phyloP scores from a whole-genome alignment of 345 rosid species.

The Brassica nigra region DNA sequence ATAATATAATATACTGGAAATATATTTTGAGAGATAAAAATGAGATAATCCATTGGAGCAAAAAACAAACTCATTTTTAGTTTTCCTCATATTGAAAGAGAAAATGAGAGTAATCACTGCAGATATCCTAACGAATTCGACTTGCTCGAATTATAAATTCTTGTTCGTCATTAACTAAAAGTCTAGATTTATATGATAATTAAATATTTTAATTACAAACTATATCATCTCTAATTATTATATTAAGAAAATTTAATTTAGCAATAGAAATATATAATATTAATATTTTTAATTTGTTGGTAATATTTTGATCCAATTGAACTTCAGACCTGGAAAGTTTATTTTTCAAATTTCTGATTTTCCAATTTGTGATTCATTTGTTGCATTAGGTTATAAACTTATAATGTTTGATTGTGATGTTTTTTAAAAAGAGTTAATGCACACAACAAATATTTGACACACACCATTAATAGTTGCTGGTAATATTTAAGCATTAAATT shows the following conservation, averaged over 20 bases:
- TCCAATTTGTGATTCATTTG: background rate
- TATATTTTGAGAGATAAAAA: no score
- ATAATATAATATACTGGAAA: no score
- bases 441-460: background rate
- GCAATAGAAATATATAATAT: no score
- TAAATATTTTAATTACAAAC: background rate
- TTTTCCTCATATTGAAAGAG: no score
- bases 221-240: no score
- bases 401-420: background rate
- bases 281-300: background rate
- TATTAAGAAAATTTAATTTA: background rate
- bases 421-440: background rate
- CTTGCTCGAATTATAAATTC: no score
- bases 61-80: no score
- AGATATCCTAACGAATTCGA: no score
- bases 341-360: background rate
- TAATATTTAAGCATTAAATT: no score
- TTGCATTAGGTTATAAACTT: background rate
- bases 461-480: background rate
- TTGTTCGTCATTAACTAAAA: no score
- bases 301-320: background rate
- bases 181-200: background rate
- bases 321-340: background rate
- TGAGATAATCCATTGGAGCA: no score
- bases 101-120: no score